Percentiles rank a stretch among this genome's conserved stretches.
These are phyloP conservation scores for Amanita rimosa DNA, from an alignment of 768 basidiomycete genomes.

Conservation along the genomic window DNA sequence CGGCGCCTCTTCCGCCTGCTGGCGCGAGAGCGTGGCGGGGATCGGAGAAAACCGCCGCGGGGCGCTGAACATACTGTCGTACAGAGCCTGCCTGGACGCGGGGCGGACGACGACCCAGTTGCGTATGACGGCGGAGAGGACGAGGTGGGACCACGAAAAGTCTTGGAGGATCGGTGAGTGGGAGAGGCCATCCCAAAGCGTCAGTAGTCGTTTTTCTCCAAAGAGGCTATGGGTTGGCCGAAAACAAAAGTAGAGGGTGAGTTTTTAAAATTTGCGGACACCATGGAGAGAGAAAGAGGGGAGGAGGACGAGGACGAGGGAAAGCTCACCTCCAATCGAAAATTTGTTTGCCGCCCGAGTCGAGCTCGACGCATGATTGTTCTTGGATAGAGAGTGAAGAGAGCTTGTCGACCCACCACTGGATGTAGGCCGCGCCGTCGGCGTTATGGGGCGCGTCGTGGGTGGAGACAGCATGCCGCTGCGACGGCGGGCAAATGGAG, in stretches of 20 bases:
- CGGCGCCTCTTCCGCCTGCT: background rate
- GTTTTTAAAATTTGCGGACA: too few species aligned
- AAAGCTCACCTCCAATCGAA: conserved; percentile 38
- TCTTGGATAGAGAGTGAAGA: conserved; percentile 15
- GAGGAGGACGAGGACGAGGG: too few species aligned
- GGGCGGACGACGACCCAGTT: conserved; percentile 33
- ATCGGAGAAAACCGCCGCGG: background rate
- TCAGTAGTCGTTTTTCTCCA: conserved; percentile 26
- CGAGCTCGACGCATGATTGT: conserved; percentile 30
- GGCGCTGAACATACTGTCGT: conserved; percentile 2
- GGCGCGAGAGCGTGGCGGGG: conserved; percentile 1
- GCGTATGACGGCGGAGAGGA: conserved; percentile 36
- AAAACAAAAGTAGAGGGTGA: background rate
- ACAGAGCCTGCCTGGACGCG: conserved; percentile 13
- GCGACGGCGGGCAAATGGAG: conserved; percentile 27
- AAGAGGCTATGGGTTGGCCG: conserved; percentile 26
- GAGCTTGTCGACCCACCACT: conserved; percentile 40
- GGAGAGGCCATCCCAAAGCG: conserved; percentile 29
- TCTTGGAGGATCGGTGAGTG: conserved; percentile 35
- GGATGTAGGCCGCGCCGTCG: conserved; percentile 30
- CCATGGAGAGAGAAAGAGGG: too few species aligned
- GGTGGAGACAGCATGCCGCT: conserved; percentile 18
- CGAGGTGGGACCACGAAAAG: conserved; percentile 46
- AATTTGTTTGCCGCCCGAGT: conserved; percentile 24
- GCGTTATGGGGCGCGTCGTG: conserved; percentile 22